A percentile compares a stretch with the other conserved stretches of the same genome.
Evolutionary conservation across 768 basidiomycete species (phyloP).

Genomic region (Dendrothele bispora): DNA sequence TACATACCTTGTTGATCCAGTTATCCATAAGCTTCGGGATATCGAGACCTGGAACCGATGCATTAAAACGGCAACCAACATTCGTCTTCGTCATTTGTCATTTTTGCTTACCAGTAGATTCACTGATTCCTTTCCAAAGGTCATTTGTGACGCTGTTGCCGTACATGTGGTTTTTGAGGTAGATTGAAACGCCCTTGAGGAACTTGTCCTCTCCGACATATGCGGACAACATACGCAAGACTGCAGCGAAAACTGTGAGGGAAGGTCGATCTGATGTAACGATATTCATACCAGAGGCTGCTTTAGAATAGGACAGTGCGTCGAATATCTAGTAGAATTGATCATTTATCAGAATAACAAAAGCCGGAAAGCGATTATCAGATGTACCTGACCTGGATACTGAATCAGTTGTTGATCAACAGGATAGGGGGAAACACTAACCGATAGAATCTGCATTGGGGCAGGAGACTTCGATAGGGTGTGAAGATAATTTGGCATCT

Average conservation of each 20-base stretch:
- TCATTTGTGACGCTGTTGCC: slow-evolving; percentile 64
- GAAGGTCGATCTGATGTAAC: neutral
- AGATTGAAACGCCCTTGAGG: slow-evolving; percentile 66
- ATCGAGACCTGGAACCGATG: slow-evolving; percentile 41
- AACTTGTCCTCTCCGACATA: slow-evolving; percentile 71
- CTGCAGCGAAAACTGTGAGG: slow-evolving; percentile 30
- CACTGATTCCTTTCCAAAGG: slow-evolving; percentile 66
- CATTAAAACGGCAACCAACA: no score
- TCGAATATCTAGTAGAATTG: slow-evolving; percentile 57
- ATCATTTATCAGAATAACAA: neutral
- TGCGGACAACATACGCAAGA: slow-evolving; percentile 68
- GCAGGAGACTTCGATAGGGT: slow-evolving; percentile 70
- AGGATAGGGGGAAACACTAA: slow-evolving; percentile 22
- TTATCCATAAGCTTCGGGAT: slow-evolving; percentile 66
- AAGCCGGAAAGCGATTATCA: neutral
- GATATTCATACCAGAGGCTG: slow-evolving; percentile 41
- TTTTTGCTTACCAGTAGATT: slow-evolving; percentile 47
- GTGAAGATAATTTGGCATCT: slow-evolving; percentile 64
- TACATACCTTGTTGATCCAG: slow-evolving; percentile 61
- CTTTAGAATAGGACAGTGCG: slow-evolving; percentile 62
- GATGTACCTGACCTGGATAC: slow-evolving; percentile 6
- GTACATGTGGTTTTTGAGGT: slow-evolving; percentile 69
- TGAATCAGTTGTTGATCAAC: neutral
- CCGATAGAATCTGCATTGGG: slow-evolving; percentile 62
- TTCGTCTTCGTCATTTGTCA: no score